Conservation (phyloP, 2,329 filamentous ascomycete genomes). For the Pyrenophora teres region DNA sequence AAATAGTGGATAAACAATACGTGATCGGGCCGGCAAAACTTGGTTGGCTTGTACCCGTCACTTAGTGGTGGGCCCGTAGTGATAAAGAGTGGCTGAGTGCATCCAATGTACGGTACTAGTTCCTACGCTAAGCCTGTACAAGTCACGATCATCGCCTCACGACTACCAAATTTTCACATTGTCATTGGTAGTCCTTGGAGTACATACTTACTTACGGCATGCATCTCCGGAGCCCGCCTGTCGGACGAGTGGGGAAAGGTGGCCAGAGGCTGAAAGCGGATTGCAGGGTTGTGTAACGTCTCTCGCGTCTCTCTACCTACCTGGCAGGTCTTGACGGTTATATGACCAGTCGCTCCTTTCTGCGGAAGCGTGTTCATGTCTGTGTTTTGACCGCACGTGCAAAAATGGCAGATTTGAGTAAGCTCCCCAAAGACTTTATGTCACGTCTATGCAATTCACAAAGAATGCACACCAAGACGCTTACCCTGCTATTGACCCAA, state of each 20-base stretch:
- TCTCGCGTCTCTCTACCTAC: neutral
- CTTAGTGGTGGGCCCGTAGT: neutral
- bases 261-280: neutral
- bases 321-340: no score
- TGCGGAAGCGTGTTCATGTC: no score
- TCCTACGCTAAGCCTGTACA: neutral
- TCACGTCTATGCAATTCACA: conserved; percentile 19
- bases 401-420: conserved; percentile 14
- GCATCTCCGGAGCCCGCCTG: neutral
- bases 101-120: neutral
- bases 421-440: conserved; percentile 18
- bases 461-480: conserved; percentile 36
- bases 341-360: neutral
- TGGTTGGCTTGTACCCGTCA: neutral
- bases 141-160: neutral
- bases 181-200: no score
- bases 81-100: no score
- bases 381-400: no score
- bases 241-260: neutral
- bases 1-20: neutral
- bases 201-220: neutral
- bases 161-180: neutral
- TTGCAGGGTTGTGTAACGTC: neutral
- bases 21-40: neutral
- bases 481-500: conserved; percentile 50